Evolutionary conservation across 305 asterid genomes (phyloP).

Genomic region (Plantago lanceolata): DNA sequence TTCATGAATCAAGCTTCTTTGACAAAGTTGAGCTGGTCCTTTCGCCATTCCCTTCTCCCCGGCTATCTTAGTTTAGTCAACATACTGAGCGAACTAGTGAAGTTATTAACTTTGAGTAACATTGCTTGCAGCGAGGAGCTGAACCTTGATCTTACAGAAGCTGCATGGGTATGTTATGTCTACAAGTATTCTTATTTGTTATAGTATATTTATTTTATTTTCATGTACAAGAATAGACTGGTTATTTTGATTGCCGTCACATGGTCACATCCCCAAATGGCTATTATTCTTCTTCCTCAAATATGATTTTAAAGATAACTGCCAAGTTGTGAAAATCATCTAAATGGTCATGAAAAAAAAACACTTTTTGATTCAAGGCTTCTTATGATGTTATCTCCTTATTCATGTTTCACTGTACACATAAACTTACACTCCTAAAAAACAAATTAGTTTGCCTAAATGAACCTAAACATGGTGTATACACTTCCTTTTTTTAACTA

Average conservation of each 20-base stretch:
- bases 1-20: too few species aligned
- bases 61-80: conserved; percentile 6
- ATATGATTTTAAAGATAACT: conserved; percentile 7
- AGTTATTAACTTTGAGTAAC: conserved; percentile 23
- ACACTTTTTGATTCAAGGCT: too few species aligned
- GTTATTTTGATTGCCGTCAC: too few species aligned
- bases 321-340: conserved; percentile 14
- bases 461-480: too few species aligned
- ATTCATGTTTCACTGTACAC: too few species aligned
- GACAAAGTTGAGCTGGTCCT: conserved; percentile 7
- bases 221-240: too few species aligned
- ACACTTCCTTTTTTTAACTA: neutral
- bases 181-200: neutral
- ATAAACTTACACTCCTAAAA: too few species aligned
- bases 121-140: conserved; percentile 81
- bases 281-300: too few species aligned
- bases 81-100: conserved; percentile 3
- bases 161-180: conserved; percentile 92
- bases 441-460: too few species aligned
- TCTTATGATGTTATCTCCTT: too few species aligned
- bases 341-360: neutral
- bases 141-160: conserved; percentile 85
- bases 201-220: too few species aligned
- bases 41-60: conserved; percentile 8
- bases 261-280: neutral